Evolutionary conservation across 345 rosid species (phyloP).

Genomic region (Murraya koenigii): DNA sequence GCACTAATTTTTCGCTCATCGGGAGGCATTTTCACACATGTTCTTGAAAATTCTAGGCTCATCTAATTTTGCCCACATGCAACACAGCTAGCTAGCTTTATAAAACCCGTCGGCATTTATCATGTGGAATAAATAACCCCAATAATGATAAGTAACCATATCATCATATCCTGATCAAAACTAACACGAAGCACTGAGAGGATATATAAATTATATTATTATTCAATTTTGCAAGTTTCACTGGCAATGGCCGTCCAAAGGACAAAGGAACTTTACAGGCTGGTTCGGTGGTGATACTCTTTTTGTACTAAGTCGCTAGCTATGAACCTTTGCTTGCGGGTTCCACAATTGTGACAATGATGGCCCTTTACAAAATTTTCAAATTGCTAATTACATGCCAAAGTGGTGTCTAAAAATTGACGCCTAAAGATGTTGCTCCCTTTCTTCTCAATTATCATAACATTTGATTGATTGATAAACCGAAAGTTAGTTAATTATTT

Average conservation of each 20-base stretch:
- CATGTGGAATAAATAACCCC: neutral
- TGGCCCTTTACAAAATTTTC: neutral
- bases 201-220: no score
- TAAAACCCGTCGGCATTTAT: neutral
- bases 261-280: slow-evolving; percentile 15
- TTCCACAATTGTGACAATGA: neutral
- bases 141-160: neutral
- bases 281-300: slow-evolving; percentile 5
- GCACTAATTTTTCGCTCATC: neutral
- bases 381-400: neutral
- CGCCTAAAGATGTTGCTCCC: neutral
- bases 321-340: neutral
- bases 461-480: neutral
- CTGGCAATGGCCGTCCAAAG: neutral
- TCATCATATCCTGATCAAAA: no score
- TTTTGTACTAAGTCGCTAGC: neutral
- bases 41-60: neutral
- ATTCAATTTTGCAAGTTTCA: neutral
- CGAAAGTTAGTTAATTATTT: neutral
- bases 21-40: neutral
- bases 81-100: neutral
- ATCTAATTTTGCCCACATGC: neutral
- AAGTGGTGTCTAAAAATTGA: neutral
- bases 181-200: no score
- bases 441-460: neutral